Evolutionary conservation across 495 filamentous ascomycete species (phyloP), one percentile per base, ranked within the genome.

Genomic region (Tuber melanosporum): DNA sequence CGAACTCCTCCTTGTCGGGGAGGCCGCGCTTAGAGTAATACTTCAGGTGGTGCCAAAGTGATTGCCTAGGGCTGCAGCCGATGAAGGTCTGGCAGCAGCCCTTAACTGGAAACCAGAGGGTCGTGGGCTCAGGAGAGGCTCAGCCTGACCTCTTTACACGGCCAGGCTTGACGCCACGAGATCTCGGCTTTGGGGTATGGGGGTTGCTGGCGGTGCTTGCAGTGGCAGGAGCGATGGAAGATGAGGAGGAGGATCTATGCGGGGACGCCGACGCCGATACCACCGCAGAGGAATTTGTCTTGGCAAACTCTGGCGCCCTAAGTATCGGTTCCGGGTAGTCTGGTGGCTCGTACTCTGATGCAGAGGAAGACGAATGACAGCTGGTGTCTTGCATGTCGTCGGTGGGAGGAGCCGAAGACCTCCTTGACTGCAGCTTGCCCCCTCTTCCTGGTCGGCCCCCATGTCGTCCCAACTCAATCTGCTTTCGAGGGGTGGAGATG

Each of bases 31-130:
- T 83, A 72, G 81, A 81, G 76, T 83, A 83, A 57, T 83, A 83
- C 70, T 83, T 83, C 3, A 83, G 74, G 71, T 83, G 81, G 44
- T 83, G 81, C 81, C 81, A 83, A 4, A 83, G 74, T 49, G 74
- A 77, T 72, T 83, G 81, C 71, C 81, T 72, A 47, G 81, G 81
- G 81, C 82, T 83, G 20, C 81, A 57, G 49, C 81, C 81, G 46
- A 78, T 83, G 73, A 83, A 83, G 17, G 80, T 83, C 74, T 83
- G 81, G 14, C 81, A 80, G 57, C 81, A 83, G 44, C 81, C 81
- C 73, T 80, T 82, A 42, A 83, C 81, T 12, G 81, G 81, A 70
- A 80, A 83, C 41, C 77, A 75, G 15, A 83, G 78, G 1, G 82
- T 83, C 5, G 78, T 80, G 22, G 77, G 72, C 26, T 71, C 77